phyloP scores from a whole-genome alignment of 495 filamentous ascomycete genomes.

The Xylaria cubensis region DNA sequence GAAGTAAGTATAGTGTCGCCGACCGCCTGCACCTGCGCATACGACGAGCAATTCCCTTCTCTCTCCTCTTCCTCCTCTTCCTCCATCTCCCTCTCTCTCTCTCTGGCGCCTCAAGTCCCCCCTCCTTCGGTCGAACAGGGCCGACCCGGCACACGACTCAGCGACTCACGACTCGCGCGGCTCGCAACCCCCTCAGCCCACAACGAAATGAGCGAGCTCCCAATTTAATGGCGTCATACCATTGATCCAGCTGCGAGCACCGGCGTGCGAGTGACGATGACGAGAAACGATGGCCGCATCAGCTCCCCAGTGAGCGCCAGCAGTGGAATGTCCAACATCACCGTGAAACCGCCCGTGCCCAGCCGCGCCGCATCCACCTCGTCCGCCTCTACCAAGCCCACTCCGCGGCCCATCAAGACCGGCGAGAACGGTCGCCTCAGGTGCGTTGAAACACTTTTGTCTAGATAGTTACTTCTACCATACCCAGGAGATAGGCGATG shows the following conservation, averaged over 20 bases:
- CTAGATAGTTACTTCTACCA: slow-evolving; percentile 8
- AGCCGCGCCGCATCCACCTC: slow-evolving; percentile 58
- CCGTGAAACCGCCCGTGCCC: slow-evolving; percentile 59
- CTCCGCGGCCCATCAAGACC: slow-evolving; percentile 64
- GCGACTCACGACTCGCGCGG: slow-evolving; percentile 12
- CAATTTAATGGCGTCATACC: slow-evolving; percentile 39
- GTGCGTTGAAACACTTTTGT: slow-evolving; percentile 33
- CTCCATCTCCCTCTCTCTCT: neutral
- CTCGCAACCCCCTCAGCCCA: slow-evolving; percentile 7
- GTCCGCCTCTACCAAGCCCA: slow-evolving; percentile 46
- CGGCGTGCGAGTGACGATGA: slow-evolving; percentile 58
- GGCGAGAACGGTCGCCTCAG: slow-evolving; percentile 54
- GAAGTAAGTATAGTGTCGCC: neutral
- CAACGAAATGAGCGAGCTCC: slow-evolving; percentile 17
- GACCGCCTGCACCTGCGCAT: neutral
- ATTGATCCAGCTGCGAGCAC: slow-evolving; percentile 40
- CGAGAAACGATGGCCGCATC: slow-evolving; percentile 65
- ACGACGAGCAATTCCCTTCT: neutral
- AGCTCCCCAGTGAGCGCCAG: slow-evolving; percentile 69
- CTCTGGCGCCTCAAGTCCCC: neutral
- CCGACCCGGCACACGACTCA: slow-evolving; percentile 13
- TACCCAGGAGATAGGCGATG: neutral
- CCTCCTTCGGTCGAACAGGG: neutral
- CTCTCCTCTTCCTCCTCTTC: neutral
- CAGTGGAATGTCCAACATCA: slow-evolving; percentile 65